Percentiles rank a stretch among this genome's conserved stretches.
Conservation (phyloP, 2,329 filamentous ascomycete species). For the Dryadomyces sulphureus region DNA sequence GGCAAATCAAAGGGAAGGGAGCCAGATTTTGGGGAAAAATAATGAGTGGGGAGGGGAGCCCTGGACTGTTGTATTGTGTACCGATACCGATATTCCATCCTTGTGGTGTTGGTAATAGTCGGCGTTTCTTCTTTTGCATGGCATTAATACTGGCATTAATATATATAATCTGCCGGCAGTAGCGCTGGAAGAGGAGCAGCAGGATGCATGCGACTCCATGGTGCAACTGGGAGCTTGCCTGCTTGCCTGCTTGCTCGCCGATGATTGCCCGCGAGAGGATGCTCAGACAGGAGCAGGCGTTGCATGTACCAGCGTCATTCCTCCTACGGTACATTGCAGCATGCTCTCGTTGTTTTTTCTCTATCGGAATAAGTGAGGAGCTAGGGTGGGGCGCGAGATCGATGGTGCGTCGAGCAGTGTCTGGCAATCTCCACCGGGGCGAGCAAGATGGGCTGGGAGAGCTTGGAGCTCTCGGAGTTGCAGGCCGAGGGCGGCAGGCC, state of each 20-base stretch:
- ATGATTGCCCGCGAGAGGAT: neutral
- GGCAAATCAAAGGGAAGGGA: neutral
- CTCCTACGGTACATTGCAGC: neutral
- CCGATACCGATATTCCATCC: no score
- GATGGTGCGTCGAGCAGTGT: neutral
- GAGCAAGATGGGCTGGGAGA: neutral
- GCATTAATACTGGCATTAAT: no score
- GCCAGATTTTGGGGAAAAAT: neutral
- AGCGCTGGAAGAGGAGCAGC: neutral
- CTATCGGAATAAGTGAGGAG: neutral
- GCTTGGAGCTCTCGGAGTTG: no score
- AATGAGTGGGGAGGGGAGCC: neutral
- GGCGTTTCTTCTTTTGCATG: no score
- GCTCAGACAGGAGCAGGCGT: neutral
- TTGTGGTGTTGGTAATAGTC: no score
- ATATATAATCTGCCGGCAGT: neutral
- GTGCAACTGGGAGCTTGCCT: neutral
- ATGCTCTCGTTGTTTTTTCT: neutral
- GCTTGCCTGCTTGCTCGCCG: no score
- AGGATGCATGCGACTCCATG: no score
- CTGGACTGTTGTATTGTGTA: no score
- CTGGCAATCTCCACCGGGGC: neutral
- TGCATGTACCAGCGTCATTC: no score
- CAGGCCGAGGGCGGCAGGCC: no score
- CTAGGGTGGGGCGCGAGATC: neutral